phyloP scores from a whole-genome alignment of 2,329 filamentous ascomycete species.

The Cercospora sojina region DNA sequence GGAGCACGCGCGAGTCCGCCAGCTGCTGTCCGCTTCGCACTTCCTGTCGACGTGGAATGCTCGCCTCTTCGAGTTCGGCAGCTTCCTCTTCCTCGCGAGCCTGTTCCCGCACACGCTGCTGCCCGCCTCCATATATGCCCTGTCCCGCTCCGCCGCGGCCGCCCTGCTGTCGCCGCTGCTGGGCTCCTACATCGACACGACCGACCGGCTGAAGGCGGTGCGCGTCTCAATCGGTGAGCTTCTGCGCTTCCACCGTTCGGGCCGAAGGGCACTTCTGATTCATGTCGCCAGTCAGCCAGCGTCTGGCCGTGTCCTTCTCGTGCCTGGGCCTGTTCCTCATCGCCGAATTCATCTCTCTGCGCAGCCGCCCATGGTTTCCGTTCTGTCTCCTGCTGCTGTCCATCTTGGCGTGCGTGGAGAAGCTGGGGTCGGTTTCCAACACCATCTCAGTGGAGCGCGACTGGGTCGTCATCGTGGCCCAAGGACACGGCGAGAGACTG shows the following conservation, averaged over 20 bases:
- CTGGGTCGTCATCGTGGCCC: conserved; percentile 53
- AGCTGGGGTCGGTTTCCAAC: conserved; percentile 64
- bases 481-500: conserved; percentile 38
- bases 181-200: conserved; percentile 59
- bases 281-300: conserved; percentile 29
- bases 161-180: conserved; percentile 59
- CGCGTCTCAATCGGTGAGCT: conserved; percentile 41
- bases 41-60: conserved; percentile 52
- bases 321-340: conserved; percentile 26
- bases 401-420: conserved; percentile 66
- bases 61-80: conserved; percentile 51
- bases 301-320: conserved; percentile 31
- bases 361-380: conserved; percentile 1
- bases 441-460: conserved; percentile 69
- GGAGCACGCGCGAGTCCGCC: neutral
- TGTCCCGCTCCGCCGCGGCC: conserved; percentile 59
- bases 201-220: conserved; percentile 43
- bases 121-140: conserved; percentile 67
- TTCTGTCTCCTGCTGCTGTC: conserved; percentile 42
- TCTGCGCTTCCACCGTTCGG: neutral
- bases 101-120: conserved; percentile 58
- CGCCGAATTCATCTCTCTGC: conserved; percentile 10
- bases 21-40: conserved; percentile 47
- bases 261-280: conserved; percentile 11
- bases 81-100: conserved; percentile 50